Percentiles rank a stretch among this genome's conserved stretches.
Conservation (phyloP, 108 stramenopile species). For the Conticribra weissflogii region DNA sequence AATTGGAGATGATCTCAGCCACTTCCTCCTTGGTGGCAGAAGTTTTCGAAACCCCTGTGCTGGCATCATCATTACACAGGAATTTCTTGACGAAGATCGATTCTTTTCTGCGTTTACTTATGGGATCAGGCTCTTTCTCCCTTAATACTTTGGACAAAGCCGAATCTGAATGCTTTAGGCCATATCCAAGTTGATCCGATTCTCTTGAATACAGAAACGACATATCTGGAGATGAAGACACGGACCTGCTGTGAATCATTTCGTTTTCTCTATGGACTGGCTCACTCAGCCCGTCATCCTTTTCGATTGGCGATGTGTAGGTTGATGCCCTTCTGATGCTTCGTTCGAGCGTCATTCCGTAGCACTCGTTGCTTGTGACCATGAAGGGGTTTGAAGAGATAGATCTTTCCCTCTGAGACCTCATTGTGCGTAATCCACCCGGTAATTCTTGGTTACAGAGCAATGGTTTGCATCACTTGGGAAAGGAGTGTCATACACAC, state of each 20-base stretch:
- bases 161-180: conserved; percentile 38
- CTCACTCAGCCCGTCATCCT: neutral
- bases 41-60: conserved; percentile 3
- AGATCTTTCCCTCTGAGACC: neutral
- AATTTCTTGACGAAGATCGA: conserved; percentile 17
- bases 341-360: conserved; percentile 44
- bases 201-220: conserved; percentile 55
- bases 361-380: conserved; percentile 59
- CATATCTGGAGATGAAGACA: conserved; percentile 24
- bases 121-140: conserved; percentile 39
- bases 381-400: conserved; percentile 46
- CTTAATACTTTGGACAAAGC: conserved; percentile 48
- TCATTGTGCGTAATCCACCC: neutral
- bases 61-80: conserved; percentile 4
- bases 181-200: conserved; percentile 48
- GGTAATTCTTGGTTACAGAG: too few relatives aligned
- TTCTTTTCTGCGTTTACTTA: conserved; percentile 52
- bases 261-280: neutral
- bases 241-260: conserved; percentile 1
- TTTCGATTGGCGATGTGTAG: conserved; percentile 12
- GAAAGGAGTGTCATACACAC: too few relatives aligned
- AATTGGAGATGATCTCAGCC: conserved; percentile 37
- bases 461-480: too few relatives aligned
- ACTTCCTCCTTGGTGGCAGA: conserved; percentile 43
- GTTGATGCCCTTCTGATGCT: conserved; percentile 19